Percentiles rank a stretch among this genome's conserved stretches.
phyloP scores from a whole-genome alignment of 2,329 filamentous ascomycete species.

The Venturia nashicola region DNA sequence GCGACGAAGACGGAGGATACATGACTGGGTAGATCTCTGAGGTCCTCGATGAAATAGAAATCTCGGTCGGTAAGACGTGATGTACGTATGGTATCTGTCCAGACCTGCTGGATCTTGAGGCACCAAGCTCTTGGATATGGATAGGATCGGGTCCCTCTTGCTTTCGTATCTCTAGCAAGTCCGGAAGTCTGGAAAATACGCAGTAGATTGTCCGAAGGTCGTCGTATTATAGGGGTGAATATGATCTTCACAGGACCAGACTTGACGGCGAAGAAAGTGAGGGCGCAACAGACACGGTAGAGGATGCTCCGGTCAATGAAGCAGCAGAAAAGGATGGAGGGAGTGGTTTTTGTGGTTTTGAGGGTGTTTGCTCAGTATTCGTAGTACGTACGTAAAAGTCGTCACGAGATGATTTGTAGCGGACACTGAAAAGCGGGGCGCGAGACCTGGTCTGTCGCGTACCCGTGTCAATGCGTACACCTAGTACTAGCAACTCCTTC shows the following conservation, averaged over 20 bases:
- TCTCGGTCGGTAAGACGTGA: not conserved
- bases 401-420: too few relatives aligned
- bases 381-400: not conserved
- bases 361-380: not conserved
- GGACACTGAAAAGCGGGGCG: too few relatives aligned
- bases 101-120: not conserved
- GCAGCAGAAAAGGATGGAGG: too few relatives aligned
- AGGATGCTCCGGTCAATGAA: not conserved
- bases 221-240: not conserved
- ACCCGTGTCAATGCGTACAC: too few relatives aligned
- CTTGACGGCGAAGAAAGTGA: too few relatives aligned
- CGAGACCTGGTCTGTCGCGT: too few relatives aligned
- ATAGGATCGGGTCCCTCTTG: not conserved
- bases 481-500: too few relatives aligned
- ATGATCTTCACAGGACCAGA: too few relatives aligned
- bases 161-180: too few relatives aligned
- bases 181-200: not conserved
- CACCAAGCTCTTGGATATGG: not conserved
- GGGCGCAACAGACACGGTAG: not conserved
- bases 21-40: constrained; percentile 20
- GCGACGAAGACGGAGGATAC: constrained; percentile 41
- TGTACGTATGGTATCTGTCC: not conserved
- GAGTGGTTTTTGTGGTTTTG: too few relatives aligned
- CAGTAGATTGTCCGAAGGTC: not conserved
- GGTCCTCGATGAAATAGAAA: too few relatives aligned